Evolutionary conservation across 306 rosid species (phyloP).

Genomic region (Erythrophleum fordii): DNA sequence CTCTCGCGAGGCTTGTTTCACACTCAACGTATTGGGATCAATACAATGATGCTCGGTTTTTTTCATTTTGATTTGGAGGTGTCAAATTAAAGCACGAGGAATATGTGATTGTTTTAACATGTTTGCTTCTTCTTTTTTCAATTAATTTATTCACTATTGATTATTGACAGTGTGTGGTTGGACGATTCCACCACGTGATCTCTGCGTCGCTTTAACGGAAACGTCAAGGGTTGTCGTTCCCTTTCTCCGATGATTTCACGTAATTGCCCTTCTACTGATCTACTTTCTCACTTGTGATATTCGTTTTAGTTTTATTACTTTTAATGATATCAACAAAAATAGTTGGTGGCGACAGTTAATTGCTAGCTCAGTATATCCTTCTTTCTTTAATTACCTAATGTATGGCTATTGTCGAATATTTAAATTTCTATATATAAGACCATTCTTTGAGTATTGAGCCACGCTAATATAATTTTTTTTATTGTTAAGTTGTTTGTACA

Average conservation of each 20-base stretch:
- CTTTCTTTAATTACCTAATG: too few relatives aligned
- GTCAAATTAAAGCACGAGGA: constrained; percentile 64
- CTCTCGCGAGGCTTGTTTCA: neutral
- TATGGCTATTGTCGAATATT: too few relatives aligned
- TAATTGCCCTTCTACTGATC: neutral
- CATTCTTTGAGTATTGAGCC: too few relatives aligned
- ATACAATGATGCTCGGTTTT: neutral
- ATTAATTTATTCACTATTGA: neutral
- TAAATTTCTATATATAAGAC: too few relatives aligned
- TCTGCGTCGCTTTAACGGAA: neutral
- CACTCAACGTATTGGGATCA: neutral
- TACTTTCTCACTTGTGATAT: too few relatives aligned
- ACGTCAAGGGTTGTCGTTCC: neutral
- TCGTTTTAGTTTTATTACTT: too few relatives aligned
- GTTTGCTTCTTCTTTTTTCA: neutral
- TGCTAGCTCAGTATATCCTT: too few relatives aligned
- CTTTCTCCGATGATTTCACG: neutral
- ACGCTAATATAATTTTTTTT: too few relatives aligned
- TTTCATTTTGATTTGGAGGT: neutral
- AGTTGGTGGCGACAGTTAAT: too few relatives aligned
- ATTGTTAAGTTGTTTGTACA: too few relatives aligned
- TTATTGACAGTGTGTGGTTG: neutral
- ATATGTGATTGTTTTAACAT: constrained; percentile 43
- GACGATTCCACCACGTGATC: constrained; percentile 33
- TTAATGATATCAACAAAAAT: too few relatives aligned